A percentile compares a stretch with the other conserved stretches of the same genome.
Conservation (phyloP, 2,329 filamentous ascomycete genomes). For the Blumeria hordei region DNA sequence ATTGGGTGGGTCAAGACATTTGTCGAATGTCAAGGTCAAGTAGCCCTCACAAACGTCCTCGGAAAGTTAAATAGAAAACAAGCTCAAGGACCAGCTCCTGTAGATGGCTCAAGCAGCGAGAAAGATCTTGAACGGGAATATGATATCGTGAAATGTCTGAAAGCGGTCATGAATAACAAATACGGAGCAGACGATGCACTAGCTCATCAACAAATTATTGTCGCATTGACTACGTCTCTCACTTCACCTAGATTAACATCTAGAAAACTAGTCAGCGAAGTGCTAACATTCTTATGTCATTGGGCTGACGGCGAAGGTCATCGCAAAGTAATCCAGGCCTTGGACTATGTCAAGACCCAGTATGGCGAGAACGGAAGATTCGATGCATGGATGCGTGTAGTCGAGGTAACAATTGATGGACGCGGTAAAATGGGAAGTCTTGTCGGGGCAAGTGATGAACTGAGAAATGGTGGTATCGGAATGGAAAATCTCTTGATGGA, state of each 20-base stretch:
- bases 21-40: slow-evolving; percentile 90
- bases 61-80: slow-evolving; percentile 80
- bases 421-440: slow-evolving; percentile 97
- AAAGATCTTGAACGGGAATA: slow-evolving; percentile 57
- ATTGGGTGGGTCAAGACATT: slow-evolving; percentile 96
- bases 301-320: slow-evolving; percentile 81
- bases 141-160: slow-evolving; percentile 92
- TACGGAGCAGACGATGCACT: slow-evolving; percentile 94
- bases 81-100: slow-evolving; percentile 37
- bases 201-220: slow-evolving; percentile 68
- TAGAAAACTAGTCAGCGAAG: slow-evolving; percentile 82
- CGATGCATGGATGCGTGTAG: slow-evolving; percentile 95
- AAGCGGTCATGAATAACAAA: slow-evolving; percentile 97
- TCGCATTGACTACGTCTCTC: slow-evolving; percentile 65
- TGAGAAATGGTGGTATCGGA: slow-evolving; percentile 83
- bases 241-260: slow-evolving; percentile 78
- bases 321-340: slow-evolving; percentile 73
- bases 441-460: slow-evolving; percentile 88
- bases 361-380: slow-evolving; percentile 87
- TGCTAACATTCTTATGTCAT: slow-evolving; percentile 86
- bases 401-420: slow-evolving; percentile 90
- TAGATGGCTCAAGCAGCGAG: slow-evolving; percentile 28
- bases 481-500: slow-evolving; percentile 99
- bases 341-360: slow-evolving; percentile 74
- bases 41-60: slow-evolving; percentile 82